Base-by-base conservation (phyloP, 2,329 filamentous ascomycete genomes). In the Delphinella strobiligena region DNA sequence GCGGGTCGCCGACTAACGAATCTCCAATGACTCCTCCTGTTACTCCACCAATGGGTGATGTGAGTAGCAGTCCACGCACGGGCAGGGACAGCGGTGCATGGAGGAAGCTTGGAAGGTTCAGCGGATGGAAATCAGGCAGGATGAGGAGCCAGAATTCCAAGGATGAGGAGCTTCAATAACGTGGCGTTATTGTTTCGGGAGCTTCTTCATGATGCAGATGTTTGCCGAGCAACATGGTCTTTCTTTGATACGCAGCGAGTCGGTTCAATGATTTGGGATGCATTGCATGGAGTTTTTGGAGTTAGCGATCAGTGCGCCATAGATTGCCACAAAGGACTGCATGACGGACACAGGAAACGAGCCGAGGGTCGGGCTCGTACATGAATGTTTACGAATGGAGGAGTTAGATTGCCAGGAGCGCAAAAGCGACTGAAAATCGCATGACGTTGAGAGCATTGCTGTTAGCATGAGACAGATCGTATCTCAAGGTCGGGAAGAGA, bases 21-120 rank as follows among this genome's bases (percentile, higher is more conserved):
- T 62, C 37, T 80, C 52, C 80, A 71, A 78, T 85, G 67, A 87
- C 82, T 3, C 82, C 82, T 0, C 82, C 82, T 1, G 83, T 74
- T 2, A 83, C 78, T 3, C 80, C 82, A 24, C 80, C 81, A 0
- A 74, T 51, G 37, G 53, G 54, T 44, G 58, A 59, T 34, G 40
- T 49, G 37, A 43, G 39, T n/a, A 40, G 41, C 12, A 45, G 38
- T 32, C 41, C 40, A 4, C 45, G 31, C 31, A 42, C 34, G 15
- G 42, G 43, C 38, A 49, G 56, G 31, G 57, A 60, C 43, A 55
- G 54, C 17, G 56, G 55, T 15, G 53, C 59, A 49, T 61, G 58
- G 58, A 60, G 56, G 48, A 59, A 58, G 34, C 45, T 61, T 31
- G 55, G 56, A n/a, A 43, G 56, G 33, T 45, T 60, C 17, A 59